Evolutionary conservation across 2,329 filamentous ascomycete genomes (phyloP), one percentile per base, ranked within the genome.

Genomic region (Scedosporium dehoogii): DNA sequence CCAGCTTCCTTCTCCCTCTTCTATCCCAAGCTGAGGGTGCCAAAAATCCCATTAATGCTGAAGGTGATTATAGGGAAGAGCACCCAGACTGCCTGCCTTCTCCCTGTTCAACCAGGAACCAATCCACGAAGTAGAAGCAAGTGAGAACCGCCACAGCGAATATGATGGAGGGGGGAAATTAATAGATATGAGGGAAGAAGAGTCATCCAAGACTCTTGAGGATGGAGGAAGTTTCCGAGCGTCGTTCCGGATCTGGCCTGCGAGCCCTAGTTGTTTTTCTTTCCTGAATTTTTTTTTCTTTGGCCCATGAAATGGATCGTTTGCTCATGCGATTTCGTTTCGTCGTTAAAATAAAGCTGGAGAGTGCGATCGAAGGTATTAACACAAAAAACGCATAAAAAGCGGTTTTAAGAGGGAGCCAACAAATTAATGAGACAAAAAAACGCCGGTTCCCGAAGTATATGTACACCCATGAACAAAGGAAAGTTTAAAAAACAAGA

Each of bases 281-380:
- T 18, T 53, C 18, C 18, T 53, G 27, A 29, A 27, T 53, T 21
- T 38, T 38, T 53, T 53, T 53, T 53, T 18, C 21, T 9, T 53
- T 53, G 48, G 23, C 10, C 27, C 21, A 96, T 78, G 93, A 62
- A 64, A 59, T 59, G 41, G 58, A 59, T 66, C 63, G 58, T 62
- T 64, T 58, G 60, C 59, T 63, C 60, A 63, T 64, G 57, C 63
- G 48, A 58, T 61, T 33, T 60, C 51, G 51, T 55, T 55, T 53
- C 62, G 51, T 63, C 55, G 61, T 46, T 58, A 38, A 38, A 38
- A 38, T 10, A 33, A 56, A 55, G 18, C 58, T 14, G 58, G 16
- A 10, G 29, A 58, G 59, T 33, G 51, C 51, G 41, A 53, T 57
- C 61, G 60, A 58, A 58, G 27, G 25, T 56, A 27, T 58, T 61